phyloP scores from a whole-genome alignment of 2,329 filamentous ascomycete species.

The Fonsecaea multimorphosa region DNA sequence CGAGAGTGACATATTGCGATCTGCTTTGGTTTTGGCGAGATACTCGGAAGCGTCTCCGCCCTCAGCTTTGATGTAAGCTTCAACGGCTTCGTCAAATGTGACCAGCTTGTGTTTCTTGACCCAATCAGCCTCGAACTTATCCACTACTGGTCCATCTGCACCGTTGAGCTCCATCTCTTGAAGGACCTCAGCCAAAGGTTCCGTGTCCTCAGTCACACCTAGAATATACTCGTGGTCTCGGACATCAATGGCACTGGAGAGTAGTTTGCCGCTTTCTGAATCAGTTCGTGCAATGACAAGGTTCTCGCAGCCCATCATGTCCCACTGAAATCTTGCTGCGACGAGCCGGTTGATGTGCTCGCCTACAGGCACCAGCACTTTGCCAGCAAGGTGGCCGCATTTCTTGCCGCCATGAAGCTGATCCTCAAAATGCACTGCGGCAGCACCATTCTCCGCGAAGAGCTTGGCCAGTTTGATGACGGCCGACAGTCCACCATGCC shows the following conservation, averaged over 20 bases:
- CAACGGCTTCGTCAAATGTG: conserved; percentile 89
- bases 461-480: conserved; percentile 96
- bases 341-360: conserved; percentile 96
- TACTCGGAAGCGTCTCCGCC: conserved; percentile 72
- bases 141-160: conserved; percentile 78
- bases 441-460: conserved; percentile 95
- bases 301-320: conserved; percentile 95
- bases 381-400: conserved; percentile 94
- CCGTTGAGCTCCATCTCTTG: conserved; percentile 87
- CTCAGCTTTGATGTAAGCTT: conserved; percentile 72
- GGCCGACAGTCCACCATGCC: conserved; percentile 86
- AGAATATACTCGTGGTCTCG: conserved; percentile 97
- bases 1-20: conserved; percentile 78
- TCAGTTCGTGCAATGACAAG: conserved; percentile 94
- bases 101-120: conserved; percentile 83
- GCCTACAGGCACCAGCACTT: conserved; percentile 89
- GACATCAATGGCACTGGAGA: conserved; percentile 89
- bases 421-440: conserved; percentile 96
- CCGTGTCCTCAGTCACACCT: conserved; percentile 77
- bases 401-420: conserved; percentile 98
- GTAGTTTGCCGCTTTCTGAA: conserved; percentile 87
- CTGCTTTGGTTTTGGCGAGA: conserved; percentile 63
- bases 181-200: conserved; percentile 84
- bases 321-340: conserved; percentile 95
- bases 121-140: conserved; percentile 85